A percentile compares a stretch with the other conserved stretches of the same genome.
These are phyloP conservation scores for Dacryopinax primogenitus DNA, from an alignment of 768 basidiomycete species.

Conservation along the genomic window DNA sequence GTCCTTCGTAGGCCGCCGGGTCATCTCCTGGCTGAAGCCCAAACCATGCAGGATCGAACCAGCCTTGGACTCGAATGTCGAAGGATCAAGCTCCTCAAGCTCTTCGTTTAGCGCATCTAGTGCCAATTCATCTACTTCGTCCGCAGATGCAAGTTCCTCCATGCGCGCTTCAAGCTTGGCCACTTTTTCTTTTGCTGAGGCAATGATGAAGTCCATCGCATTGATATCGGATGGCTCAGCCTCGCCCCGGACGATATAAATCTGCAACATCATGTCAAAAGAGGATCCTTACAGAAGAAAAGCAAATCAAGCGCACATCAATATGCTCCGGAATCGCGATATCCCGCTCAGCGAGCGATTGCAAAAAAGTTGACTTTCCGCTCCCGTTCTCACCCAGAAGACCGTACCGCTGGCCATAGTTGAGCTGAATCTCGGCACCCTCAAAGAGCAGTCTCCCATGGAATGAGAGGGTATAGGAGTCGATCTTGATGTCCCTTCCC, in stretches of 20 bases:
- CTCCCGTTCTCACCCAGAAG: conserved; percentile 94
- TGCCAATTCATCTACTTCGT: conserved; percentile 74
- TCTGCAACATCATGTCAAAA: conserved; percentile 28
- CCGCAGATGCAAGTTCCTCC: conserved; percentile 83
- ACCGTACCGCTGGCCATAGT: conserved; percentile 89
- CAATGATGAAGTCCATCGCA: conserved; percentile 93
- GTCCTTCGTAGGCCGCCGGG: conserved; percentile 92
- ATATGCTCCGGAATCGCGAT: conserved; percentile 89
- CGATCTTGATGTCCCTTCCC: conserved; percentile 94
- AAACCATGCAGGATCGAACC: conserved; percentile 95
- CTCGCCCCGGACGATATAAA: conserved; percentile 92
- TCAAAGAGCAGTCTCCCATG: conserved; percentile 67
- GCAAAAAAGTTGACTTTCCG: conserved; percentile 98
- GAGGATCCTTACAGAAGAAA: background rate
- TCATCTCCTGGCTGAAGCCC: conserved; percentile 81
- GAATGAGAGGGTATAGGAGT: conserved; percentile 89
- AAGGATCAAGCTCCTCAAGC: conserved; percentile 91
- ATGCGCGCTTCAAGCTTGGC: conserved; percentile 85
- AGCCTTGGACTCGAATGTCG: conserved; percentile 90
- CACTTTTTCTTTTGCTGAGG: conserved; percentile 84
- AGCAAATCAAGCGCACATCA: conserved; percentile 37
- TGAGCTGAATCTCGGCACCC: conserved; percentile 57
- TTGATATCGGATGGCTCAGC: conserved; percentile 91
- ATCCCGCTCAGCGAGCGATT: conserved; percentile 90
- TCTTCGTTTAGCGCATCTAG: conserved; percentile 88